Base-by-base conservation (phyloP, 805 yeast species). In the Suhomyces canberraensis region DNA sequence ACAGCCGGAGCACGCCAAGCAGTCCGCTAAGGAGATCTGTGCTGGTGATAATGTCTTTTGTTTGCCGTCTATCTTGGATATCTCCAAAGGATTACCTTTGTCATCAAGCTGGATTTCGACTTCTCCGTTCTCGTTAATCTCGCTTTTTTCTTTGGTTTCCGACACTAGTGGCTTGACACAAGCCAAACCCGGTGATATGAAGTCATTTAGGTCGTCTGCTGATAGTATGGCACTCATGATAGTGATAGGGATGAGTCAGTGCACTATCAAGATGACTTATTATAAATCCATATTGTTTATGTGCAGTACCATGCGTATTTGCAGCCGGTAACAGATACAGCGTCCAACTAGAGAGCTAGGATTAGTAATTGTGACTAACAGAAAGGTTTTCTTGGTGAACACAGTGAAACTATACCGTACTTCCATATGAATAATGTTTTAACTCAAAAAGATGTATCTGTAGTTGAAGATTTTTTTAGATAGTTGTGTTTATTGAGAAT, bases 1-100 rank as follows among this genome's bases (percentile, higher is more conserved):
- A 59, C 98, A 93, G 0, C 98, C 98, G 7, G 95, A 80, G 55
- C 98, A 93, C 0, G 98, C 98, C 36, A 93, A 67, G 61, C 98
- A 93, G 65, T 93, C 98, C 14, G 89, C 81, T 34, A 93, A 64
- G 1, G 93, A 84, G 31, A 93, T 91, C 45, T 85, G 91, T 0
- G 97, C 98, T 35, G 88, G 80, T 18, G 81, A 73, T 5, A 88
- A 65, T 14, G 68, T 64, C 24, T 72, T 69, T 3, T 69, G 53
- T 4, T 65, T 64, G 16, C 78, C 79, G 41, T 78, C 81, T 31
- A 76, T 77, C 31, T 74, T 71, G 4, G 82, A 76, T 2, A 88
- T 89, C 48, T 86, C 90, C 8, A 79, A 51, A 6, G 86, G 83
- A 26, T 73, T 71, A 3, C 85, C 87, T 29, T 71, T 67, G 16